Base-by-base conservation (phyloP, 108 stramenopile species). In the Hondaea fermentalgiana region DNA sequence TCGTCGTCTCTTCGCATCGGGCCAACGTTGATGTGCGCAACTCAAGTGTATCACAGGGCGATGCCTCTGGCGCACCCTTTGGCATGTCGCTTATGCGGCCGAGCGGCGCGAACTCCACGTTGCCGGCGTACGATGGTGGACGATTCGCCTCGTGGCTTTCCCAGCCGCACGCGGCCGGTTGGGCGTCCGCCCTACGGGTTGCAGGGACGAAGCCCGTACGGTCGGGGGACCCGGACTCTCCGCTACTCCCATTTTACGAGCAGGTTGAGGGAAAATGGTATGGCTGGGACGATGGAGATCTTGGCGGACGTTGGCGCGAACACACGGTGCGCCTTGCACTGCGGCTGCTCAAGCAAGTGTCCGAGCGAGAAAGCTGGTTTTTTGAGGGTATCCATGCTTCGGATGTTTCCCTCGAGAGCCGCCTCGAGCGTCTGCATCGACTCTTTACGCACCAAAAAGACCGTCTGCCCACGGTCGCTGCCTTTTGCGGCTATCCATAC, bases 91-190 rank as follows among this genome's bases (percentile, higher is more conserved):
- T 16, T 3, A 23, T 83, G 49, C 76, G 76, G 16, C 6, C 76
- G 6, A 17, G 51, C n/a, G 51, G 23, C 45, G n/a, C 49, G 43
- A 17, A 4, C 10, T 53, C 76, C 51, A 12, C 45, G 6, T 25
- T 53, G 45, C 45, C 45, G 6, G 2, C 28, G 6, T 83, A 83
- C 5, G 76, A 83, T 23, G 76, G 76, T 3, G 76, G 76, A 6
- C n/a, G 45, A 83, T 83, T 83, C 23, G 76, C 76, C 49, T 83
- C 76, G 19, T 83, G 76, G 76, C 76, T 83, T 12, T 47, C 76
- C 28, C 49, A 83, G 23, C 76, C 76, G n/a, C 45, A 53, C 51
- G 51, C 51, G 12, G 12, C 45, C 23, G 76, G 76, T 45, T 83
- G 76, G 76, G n/a, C 49, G 12, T 47, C 49, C 6, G 49, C 76